Evolutionary conservation across 2,329 filamentous ascomycete genomes (phyloP), one percentile per base, ranked within the genome.

Genomic region (Aureobasidium uvarum): DNA sequence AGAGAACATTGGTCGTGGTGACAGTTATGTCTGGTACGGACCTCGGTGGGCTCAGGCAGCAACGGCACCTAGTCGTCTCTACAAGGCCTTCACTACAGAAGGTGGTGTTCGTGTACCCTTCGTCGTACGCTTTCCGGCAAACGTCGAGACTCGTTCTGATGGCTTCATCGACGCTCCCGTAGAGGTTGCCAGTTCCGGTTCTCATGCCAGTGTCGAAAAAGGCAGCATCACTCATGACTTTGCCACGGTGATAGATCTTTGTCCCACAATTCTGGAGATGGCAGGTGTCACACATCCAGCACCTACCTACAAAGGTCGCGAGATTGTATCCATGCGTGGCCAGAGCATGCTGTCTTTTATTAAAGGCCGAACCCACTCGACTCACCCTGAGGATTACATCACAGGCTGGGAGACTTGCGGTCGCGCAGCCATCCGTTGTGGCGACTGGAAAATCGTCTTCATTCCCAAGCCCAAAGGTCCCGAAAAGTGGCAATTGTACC

Each of bases 21-120:
- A 86, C 71, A 83, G 80, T 2, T 87, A 85, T 71, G 81, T 85
- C 66, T 87, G 84, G 84, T 86, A 86, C 68, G 84, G 85, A 1
- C 81, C 81, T 3, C 80, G 80, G 16, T 85, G 84, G 82, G 84
- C 83, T 0, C 79, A 81, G 70, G 82, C 82, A 36, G 78, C 81
- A 14, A 84, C 82, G 0, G 81, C 83, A 1, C 81, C 82, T 1
- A 80, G 77, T 13, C 74, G 79, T 36, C 71, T 80, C 28, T 84
- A 81, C 76, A 83, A 83, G 66, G 75, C 76, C 25, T 78, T 76
- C 70, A 77, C 77, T 6, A 79, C 78, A 1, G 78, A 80, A 70
- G 78, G 83, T 1, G 83, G 83, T 43, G 81, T 85, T 18, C 80
- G 81, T 5, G 82, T 84, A 0, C 83, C 82, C 0, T 83, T 84